These are phyloP conservation scores for Ceratobasidium sp. DNA, from an alignment of 1,284 basidiomycete genomes.

Conservation along the genomic window DNA sequence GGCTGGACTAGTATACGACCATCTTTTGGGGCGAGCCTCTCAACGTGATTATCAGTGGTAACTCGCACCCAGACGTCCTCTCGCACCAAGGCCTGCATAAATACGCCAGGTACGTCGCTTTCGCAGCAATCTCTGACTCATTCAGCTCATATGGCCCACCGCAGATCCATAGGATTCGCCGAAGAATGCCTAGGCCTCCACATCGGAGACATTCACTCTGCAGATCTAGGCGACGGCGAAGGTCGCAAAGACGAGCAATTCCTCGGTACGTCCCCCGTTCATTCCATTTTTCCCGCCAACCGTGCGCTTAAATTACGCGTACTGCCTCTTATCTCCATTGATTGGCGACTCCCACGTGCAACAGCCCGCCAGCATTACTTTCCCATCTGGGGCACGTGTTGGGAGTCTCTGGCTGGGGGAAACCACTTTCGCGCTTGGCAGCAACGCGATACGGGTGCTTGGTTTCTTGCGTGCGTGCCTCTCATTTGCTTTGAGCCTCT, in stretches of 20 bases:
- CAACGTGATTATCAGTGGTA: slow-evolving; percentile 58
- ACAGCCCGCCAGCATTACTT: slow-evolving; percentile 43
- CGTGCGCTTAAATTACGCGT: not conserved
- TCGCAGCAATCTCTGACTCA: not conserved
- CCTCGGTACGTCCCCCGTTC: slow-evolving; percentile 47
- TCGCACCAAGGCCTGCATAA: slow-evolving; percentile 53
- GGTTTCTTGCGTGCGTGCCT: slow-evolving; percentile 56
- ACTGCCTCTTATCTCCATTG: not conserved
- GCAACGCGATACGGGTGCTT: slow-evolving; percentile 58
- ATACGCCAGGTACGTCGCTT: slow-evolving; percentile 54
- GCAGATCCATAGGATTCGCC: slow-evolving; percentile 72
- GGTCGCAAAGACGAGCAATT: slow-evolving; percentile 54
- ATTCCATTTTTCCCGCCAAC: not conserved
- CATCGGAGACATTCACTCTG: slow-evolving; percentile 55
- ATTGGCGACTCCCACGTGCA: not conserved
- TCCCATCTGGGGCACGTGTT: slow-evolving; percentile 52
- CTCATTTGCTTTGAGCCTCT: not conserved
- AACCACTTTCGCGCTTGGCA: slow-evolving; percentile 60
- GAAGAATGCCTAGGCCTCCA: slow-evolving; percentile 59
- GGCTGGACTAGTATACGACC: slow-evolving; percentile 62
- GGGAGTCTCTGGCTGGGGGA: slow-evolving; percentile 59
- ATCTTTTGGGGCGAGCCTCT: slow-evolving; percentile 56
- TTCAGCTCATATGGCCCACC: not conserved
- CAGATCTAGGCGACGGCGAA: slow-evolving; percentile 57
- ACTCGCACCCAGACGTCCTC: slow-evolving; percentile 56